These are phyloP conservation scores for Bryoerythrophyllum caledonicum DNA, from an alignment of 225 moss, liverwort and hornwort genomes.

Conservation along the genomic window DNA sequence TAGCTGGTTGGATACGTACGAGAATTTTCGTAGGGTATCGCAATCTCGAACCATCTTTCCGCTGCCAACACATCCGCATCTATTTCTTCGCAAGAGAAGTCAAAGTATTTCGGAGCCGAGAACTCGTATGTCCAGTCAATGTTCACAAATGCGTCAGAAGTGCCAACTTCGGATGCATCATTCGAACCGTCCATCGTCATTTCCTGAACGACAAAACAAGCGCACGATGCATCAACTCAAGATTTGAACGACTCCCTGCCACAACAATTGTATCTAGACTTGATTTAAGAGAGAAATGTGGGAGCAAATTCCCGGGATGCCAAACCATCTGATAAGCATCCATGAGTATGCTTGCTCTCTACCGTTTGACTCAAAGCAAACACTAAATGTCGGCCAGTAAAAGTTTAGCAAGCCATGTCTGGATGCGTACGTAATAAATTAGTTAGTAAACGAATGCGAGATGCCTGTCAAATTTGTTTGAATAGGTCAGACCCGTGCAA, in stretches of 20 bases:
- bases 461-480: background rate
- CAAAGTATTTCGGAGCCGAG: conserved; percentile 71
- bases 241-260: background rate
- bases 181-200: conserved; percentile 24
- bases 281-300: background rate
- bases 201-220: conserved; percentile 18
- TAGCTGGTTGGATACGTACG: conserved; percentile 24
- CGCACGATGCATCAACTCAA: conserved; percentile 1
- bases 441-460: background rate
- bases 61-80: conserved; percentile 55
- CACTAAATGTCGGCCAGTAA: background rate
- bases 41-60: conserved; percentile 68
- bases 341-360: conserved; percentile 2
- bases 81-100: conserved; percentile 62
- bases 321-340: background rate
- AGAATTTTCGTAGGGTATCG: conserved; percentile 51
- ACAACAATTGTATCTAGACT: background rate
- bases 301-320: background rate
- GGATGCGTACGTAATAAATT: background rate
- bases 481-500: background rate
- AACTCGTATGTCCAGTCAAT: conserved; percentile 68
- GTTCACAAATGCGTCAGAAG: conserved; percentile 34
- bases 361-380: conserved; percentile 1
- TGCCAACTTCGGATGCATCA: conserved; percentile 17
- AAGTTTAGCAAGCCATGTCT: background rate